A percentile compares a stretch with the other conserved stretches of the same genome.
Conservation (phyloP, 148 eudicot genomes). For the Nepenthes mirabilis region DNA sequence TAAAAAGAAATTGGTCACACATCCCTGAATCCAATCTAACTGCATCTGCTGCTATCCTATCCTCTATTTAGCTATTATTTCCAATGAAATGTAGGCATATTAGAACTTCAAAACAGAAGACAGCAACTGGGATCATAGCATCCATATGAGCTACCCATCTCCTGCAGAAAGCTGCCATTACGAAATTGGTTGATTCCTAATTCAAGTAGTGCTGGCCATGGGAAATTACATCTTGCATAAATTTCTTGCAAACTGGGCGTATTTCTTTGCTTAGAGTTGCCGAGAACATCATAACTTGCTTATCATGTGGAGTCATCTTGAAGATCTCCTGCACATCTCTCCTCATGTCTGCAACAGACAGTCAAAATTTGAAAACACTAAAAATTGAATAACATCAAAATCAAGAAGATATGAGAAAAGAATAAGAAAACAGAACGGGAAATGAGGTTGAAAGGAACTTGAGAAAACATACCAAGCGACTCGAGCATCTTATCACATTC, state of each 20-base stretch:
- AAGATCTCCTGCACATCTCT: slow-evolving; percentile 94
- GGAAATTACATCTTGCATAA: slow-evolving; percentile 96
- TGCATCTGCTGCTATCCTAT: neutral
- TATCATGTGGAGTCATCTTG: slow-evolving; percentile 99
- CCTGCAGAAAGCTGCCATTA: slow-evolving; percentile 33
- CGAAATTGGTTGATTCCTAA: slow-evolving; percentile 39
- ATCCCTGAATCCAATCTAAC: neutral
- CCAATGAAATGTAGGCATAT: slow-evolving; percentile 8
- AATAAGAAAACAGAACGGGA: neutral
- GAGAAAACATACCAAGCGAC: slow-evolving; percentile 41
- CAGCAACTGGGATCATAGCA: neutral
- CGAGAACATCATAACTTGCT: slow-evolving; percentile 99
- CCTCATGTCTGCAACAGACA: slow-evolving; percentile 63
- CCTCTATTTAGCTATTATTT: neutral
- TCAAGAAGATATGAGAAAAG: neutral
- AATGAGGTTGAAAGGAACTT: no score
- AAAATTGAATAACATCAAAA: no score
- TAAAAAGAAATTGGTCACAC: neutral
- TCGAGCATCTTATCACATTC: slow-evolving; percentile 84
- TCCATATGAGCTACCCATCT: slow-evolving; percentile 13
- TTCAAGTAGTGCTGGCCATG: slow-evolving; percentile 64
- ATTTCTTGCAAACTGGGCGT: slow-evolving; percentile 98
- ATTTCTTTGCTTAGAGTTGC: slow-evolving; percentile 97
- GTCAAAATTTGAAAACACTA: no score
- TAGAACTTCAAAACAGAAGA: slow-evolving; percentile 6